Evolutionary conservation across 306 rosid genomes (phyloP), one percentile per base, ranked within the genome.

Genomic region (Prunus mume): DNA sequence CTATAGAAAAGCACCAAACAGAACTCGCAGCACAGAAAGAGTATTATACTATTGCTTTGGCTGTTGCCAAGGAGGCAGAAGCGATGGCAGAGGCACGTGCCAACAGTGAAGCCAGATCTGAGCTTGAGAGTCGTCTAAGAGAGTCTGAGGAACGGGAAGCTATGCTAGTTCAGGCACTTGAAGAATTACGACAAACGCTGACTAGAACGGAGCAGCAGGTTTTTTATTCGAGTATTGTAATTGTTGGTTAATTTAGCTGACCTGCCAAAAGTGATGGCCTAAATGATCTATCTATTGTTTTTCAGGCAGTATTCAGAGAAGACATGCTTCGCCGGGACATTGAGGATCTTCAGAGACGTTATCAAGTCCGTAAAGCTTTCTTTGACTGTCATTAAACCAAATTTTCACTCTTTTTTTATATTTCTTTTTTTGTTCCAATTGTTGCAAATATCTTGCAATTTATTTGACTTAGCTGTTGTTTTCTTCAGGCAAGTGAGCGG

Each of bases 131-230:
- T 81, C 91, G 90, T 69, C 83, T 93, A 74, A 89, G 93, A 71
- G 99, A 93, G 83, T 88, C 93, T 1, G 93, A 88, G 85, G 98
- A 92, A 71, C 99, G 98, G 43, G 98, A 96, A 82, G 83, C 96
- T 71, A 91, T 96, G 98, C 90, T 96, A 63, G 94, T 96, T 77
- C 98, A 93, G 90, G 83, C 96, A 56, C 97, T 96, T 61, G 98
- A 96, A 82, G 99, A 92, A 80, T 87, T 96, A 83, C 85, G 98
- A 83, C 97, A 91, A 83, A 96, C 98, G 69, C 81, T 96, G 84
- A 96, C 89, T 83, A 93, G 97, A 83, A 90, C 83, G 85, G 99
- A 96, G 71, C 98, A 96, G 72, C 99, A 96, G 99, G 99, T 96
- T 75, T 79, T 85, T 71, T 3, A 80, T 76, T 60, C 74, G 62